phyloP scores from a whole-genome alignment of 2,329 filamentous ascomycete genomes.

The Cryphonectria radicalis region DNA sequence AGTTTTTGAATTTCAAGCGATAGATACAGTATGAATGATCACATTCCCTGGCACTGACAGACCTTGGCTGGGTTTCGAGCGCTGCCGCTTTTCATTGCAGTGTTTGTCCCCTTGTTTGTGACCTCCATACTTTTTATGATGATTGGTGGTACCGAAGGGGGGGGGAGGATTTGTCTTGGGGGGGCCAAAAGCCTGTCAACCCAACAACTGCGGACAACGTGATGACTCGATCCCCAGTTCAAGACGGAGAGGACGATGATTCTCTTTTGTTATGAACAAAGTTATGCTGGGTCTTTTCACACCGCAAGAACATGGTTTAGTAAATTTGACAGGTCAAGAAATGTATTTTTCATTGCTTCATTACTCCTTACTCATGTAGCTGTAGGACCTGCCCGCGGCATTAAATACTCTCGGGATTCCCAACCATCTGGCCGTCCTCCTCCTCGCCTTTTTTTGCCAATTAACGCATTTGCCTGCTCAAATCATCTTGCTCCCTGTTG shows the following conservation, averaged over 20 bases:
- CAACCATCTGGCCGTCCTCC: not conserved
- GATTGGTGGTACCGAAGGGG: not conserved
- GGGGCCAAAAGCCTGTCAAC: not conserved
- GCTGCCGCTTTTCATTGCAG: not conserved
- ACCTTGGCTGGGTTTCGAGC: not conserved
- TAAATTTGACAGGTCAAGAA: not conserved
- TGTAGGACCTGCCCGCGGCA: not conserved
- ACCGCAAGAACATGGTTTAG: not conserved
- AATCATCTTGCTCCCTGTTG: not conserved
- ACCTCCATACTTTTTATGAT: not conserved
- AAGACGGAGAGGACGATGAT: not conserved
- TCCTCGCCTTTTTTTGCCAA: not conserved
- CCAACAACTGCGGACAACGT: not conserved
- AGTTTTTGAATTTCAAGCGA: no score
- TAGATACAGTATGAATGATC: not conserved
- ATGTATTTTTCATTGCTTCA: not conserved
- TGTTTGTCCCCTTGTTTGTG: not conserved
- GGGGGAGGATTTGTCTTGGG: not conserved
- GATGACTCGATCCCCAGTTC: not conserved
- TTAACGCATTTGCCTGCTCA: not conserved
- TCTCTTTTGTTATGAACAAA: not conserved
- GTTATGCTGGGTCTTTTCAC: not conserved
- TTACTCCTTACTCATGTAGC: not conserved
- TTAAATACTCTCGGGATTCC: not conserved
- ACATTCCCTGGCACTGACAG: not conserved